A percentile compares a stretch with the other conserved stretches of the same genome.
These are phyloP conservation scores for Calonectria crousiana DNA, from an alignment of 2,329 filamentous ascomycete genomes.

Conservation along the genomic window DNA sequence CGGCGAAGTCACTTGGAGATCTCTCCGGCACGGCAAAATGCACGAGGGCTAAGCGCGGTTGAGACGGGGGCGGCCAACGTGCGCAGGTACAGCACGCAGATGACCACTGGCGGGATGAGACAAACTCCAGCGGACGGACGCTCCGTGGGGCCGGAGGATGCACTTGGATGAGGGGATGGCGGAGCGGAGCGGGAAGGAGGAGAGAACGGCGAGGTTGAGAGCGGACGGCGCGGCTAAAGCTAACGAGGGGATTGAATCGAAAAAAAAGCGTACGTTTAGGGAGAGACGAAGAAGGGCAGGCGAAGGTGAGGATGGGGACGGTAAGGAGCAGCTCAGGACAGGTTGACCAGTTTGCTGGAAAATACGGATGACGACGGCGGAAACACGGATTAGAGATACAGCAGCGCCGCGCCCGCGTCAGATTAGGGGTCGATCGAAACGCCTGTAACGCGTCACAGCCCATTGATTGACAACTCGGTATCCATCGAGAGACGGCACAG, in stretches of 20 bases:
- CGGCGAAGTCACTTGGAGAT: slow-evolving; percentile 1
- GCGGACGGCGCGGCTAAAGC: slow-evolving; percentile 25
- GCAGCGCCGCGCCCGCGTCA: slow-evolving; percentile 23
- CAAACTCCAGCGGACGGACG: slow-evolving; percentile 15
- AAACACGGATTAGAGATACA: slow-evolving; percentile 24
- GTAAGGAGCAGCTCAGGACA: slow-evolving; percentile 19
- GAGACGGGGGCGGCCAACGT: slow-evolving; percentile 11
- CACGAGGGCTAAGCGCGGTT: slow-evolving; percentile 20
- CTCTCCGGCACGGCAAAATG: neutral
- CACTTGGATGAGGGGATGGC: slow-evolving; percentile 21
- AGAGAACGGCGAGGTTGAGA: slow-evolving; percentile 27
- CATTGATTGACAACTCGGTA: neutral
- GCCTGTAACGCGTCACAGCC: slow-evolving; percentile 22
- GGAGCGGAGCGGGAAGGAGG: slow-evolving; percentile 26
- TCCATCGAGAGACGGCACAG: neutral
- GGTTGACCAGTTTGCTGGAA: slow-evolving; percentile 16
- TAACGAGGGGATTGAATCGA: slow-evolving; percentile 38
- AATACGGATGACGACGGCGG: slow-evolving; percentile 17
- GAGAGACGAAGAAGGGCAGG: slow-evolving; percentile 6
- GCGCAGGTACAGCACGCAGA: slow-evolving; percentile 19
- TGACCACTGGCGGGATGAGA: slow-evolving; percentile 27
- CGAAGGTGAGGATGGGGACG: slow-evolving; percentile 16
- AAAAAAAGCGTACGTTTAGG: slow-evolving; percentile 29
- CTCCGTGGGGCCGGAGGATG: slow-evolving; percentile 28
- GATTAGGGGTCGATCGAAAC: slow-evolving; percentile 17